These are phyloP conservation scores for Blastobotrys serpentis DNA, from an alignment of 1,139 yeast species.

Conservation along the genomic window DNA sequence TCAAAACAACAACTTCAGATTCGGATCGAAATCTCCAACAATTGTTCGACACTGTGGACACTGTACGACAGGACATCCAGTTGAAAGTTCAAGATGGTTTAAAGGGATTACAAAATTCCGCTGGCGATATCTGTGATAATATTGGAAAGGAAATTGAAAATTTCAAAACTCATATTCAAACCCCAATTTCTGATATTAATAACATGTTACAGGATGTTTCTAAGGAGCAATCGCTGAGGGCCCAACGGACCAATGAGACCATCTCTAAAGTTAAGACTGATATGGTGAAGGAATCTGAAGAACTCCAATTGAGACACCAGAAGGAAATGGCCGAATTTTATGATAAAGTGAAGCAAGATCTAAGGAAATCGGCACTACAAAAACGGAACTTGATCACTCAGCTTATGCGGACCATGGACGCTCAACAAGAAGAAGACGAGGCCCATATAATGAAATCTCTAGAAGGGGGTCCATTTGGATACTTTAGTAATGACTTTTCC, in stretches of 20 bases:
- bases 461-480: not conserved
- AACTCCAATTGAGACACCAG: constrained; percentile 2
- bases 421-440: constrained; percentile 10
- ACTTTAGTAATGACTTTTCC: not conserved
- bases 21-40: not conserved
- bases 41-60: not conserved
- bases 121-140: constrained; percentile 9
- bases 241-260: not conserved
- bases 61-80: constrained; percentile 12
- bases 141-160: constrained; percentile 10
- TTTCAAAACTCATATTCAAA: constrained; percentile 13
- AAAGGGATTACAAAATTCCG: constrained; percentile 6
- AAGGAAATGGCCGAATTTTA: constrained; percentile 4
- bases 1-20: constrained; percentile 7
- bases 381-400: constrained; percentile 9
- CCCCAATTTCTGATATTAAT: constrained; percentile 12
- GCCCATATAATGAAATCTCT: constrained; percentile 2
- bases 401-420: constrained; percentile 8
- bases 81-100: constrained; percentile 14
- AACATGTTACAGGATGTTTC: constrained; percentile 3
- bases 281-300: constrained; percentile 5
- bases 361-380: constrained; percentile 1
- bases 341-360: constrained; percentile 7
- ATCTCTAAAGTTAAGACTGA: not conserved
- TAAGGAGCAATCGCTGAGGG: not conserved